A percentile compares a stretch with the other conserved stretches of the same genome.
Conservation (phyloP, 257 asterid genomes). For the Ballota nigra region DNA sequence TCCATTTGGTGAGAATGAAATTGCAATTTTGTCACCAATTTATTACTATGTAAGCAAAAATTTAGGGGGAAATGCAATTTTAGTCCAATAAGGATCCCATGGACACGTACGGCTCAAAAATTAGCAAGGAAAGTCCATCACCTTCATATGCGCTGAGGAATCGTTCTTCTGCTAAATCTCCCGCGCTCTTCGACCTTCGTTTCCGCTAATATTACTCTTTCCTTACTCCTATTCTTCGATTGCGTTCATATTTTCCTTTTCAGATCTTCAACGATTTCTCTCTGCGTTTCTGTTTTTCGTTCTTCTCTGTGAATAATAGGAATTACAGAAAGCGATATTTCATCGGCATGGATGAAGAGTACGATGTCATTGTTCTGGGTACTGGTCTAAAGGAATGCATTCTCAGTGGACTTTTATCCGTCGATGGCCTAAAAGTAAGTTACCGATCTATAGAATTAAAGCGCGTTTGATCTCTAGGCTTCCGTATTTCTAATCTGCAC, state of each 20-base stretch:
- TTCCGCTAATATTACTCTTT: conserved; percentile 19
- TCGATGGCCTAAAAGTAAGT: conserved; percentile 78
- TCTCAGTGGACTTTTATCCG: conserved; percentile 90
- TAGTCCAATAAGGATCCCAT: not conserved
- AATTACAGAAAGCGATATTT: not conserved
- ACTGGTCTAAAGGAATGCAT: conserved; percentile 97
- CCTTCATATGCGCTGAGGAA: conserved; percentile 33
- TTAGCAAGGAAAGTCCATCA: not conserved
- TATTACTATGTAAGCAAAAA: not conserved
- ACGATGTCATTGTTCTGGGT: conserved; percentile 91
- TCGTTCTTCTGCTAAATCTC: conserved; percentile 33
- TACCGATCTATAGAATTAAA: not conserved
- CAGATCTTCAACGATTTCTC: conserved; percentile 1
- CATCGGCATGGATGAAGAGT: conserved; percentile 79
- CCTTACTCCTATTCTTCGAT: conserved; percentile 13
- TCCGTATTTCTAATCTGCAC: not conserved
- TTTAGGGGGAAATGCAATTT: not conserved
- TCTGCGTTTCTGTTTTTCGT: not conserved
- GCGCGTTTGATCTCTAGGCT: not conserved
- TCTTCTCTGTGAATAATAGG: not conserved
- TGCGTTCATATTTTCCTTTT: not conserved
- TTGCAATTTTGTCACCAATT: not conserved
- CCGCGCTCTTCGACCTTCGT: conserved; percentile 32
- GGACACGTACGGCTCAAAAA: conserved; percentile 17
- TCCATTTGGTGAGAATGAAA: no score